phyloP scores from a whole-genome alignment of 169 alveolate genomes.

The Babesia sp. region DNA sequence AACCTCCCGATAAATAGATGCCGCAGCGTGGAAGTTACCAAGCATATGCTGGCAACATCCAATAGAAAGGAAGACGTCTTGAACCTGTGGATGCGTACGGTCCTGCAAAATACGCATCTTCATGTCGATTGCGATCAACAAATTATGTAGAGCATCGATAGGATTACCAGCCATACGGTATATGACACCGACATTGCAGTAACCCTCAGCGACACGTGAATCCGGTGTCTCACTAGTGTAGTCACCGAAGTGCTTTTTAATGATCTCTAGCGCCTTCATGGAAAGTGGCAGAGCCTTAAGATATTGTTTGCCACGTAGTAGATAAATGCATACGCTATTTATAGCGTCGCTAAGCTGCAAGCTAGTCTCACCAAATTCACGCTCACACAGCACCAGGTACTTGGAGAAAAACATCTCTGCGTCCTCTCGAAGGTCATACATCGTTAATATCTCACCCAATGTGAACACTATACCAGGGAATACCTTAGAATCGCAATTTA shows the following conservation, averaged over 20 bases:
- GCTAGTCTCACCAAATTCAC: constrained; percentile 45
- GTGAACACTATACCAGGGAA: constrained; percentile 49
- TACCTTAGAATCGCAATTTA: constrained; percentile 57
- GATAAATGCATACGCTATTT: constrained; percentile 71
- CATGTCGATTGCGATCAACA: constrained; percentile 83
- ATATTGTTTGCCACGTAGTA: constrained; percentile 70
- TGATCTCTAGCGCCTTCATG: constrained; percentile 67
- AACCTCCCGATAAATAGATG: constrained; percentile 81
- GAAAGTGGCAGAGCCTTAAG: constrained; percentile 72
- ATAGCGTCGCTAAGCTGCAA: constrained; percentile 69
- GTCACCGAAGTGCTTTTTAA: constrained; percentile 75
- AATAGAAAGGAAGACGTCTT: constrained; percentile 78
- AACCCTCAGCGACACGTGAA: constrained; percentile 80
- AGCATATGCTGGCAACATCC: constrained; percentile 82
- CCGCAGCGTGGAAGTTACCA: constrained; percentile 77
- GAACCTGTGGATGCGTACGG: constrained; percentile 77
- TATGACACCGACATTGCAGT: constrained; percentile 79
- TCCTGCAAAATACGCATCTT: constrained; percentile 80
- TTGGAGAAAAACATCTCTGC: constrained; percentile 64
- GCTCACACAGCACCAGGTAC: constrained; percentile 37
- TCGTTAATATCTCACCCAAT: constrained; percentile 53
- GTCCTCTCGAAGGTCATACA: constrained; percentile 52
- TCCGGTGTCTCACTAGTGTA: constrained; percentile 71
- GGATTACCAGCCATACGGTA: constrained; percentile 78
- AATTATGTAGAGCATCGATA: constrained; percentile 76